Conservation (phyloP, 768 basidiomycete genomes). For the Lentinula lateritia region DNA sequence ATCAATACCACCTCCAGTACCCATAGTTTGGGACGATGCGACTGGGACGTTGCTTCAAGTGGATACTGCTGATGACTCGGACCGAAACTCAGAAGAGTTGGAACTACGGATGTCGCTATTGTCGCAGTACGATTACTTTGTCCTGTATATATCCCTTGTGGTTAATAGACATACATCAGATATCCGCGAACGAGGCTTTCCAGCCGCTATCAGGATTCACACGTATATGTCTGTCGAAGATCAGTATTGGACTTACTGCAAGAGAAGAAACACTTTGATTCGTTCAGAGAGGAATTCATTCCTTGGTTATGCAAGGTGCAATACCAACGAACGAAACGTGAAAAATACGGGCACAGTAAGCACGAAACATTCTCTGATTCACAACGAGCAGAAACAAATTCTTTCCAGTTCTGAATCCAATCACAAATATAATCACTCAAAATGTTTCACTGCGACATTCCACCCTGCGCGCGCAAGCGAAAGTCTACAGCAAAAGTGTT, state of each 20-base stretch:
- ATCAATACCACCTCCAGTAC: constrained; percentile 29
- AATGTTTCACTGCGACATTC: constrained; percentile 55
- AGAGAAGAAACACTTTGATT: constrained; percentile 67
- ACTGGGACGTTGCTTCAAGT: constrained; percentile 67
- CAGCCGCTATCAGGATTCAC: constrained; percentile 71
- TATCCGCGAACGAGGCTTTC: constrained; percentile 70
- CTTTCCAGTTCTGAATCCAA: constrained; percentile 39
- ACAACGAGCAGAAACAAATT: background rate
- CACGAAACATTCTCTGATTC: background rate
- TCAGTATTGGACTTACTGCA: constrained; percentile 67
- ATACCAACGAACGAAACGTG: constrained; percentile 57
- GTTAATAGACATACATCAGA: constrained; percentile 29
- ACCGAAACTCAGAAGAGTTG: constrained; percentile 65
- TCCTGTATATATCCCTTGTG: background rate
- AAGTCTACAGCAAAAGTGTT: constrained; percentile 4
- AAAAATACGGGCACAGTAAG: constrained; percentile 56
- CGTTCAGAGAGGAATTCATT: constrained; percentile 83
- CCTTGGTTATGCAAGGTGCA: constrained; percentile 91
- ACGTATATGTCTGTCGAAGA: constrained; percentile 84
- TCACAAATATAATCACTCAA: constrained; percentile 40
- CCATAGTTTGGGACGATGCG: constrained; percentile 66
- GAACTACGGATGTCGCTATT: constrained; percentile 73
- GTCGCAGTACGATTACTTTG: constrained; percentile 39
- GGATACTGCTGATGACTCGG: constrained; percentile 63
- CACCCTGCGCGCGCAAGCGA: constrained; percentile 29